Base-by-base conservation (phyloP, 768 basidiomycete species). In the Clavaria fumosa region DNA sequence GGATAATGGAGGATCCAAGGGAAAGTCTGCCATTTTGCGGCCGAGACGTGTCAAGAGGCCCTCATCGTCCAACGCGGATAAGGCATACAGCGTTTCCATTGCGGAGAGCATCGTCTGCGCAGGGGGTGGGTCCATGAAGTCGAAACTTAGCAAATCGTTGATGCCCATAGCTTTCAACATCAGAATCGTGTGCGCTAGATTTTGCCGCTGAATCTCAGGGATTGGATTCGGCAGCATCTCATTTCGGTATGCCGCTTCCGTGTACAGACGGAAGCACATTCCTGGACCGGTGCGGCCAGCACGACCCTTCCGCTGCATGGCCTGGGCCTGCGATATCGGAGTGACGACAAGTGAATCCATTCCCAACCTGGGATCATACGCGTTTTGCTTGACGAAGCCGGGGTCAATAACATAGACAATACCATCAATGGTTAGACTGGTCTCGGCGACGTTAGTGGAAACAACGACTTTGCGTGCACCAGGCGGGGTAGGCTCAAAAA, bases 341-440 rank as follows among this genome's bases (percentile, higher is more conserved):
- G 91, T 96, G 22, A 97, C 93, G 37, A 96, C 82, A 38, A 99
- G 70, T 9, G 91, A 96, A 61, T 99, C 95, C 95, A 99, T 97
- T 46, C 91, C 95, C 44, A 97, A 62, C 37, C 86, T 71, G 14
- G 95, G 90, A 53, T 99, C 95, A 53, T 95, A 99, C 1, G 91
- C 93, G 52, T 96, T 97, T 58, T 99, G 95, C 57, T 99, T 99
- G 23, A 89, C 80, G 61, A 99, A 97, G 9, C 95, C 95, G 1
- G 95, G 93, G 53, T 99, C 95, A 44, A 99, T 79, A 48, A 99
- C 93, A 49, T 97, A 99, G 66, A 96, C 97, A 53, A 99, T 95
- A 21, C 91, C 95, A 23, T 90, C 89, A 50, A 97, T 99, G 5
- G 95, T 97, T 53, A 99, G 66, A 60, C 86, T 90, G 7, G 95